phyloP scores from a whole-genome alignment of 2,329 filamentous ascomycete species.

The Aureobasidium leucospermi region DNA sequence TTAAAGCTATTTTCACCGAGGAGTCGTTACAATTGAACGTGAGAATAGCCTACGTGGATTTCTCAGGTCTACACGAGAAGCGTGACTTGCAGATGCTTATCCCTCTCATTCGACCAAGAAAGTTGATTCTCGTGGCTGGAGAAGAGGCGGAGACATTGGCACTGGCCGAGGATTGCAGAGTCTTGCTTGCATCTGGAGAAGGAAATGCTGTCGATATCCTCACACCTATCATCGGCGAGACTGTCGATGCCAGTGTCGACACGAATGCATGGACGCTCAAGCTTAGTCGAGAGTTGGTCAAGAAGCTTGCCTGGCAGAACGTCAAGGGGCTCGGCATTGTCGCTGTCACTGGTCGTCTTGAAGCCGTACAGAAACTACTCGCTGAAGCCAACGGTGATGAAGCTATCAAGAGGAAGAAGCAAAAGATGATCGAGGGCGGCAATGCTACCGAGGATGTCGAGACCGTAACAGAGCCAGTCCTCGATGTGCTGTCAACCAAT shows the following conservation, averaged over 20 bases:
- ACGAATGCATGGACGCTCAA: constrained; percentile 97
- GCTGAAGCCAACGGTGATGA: constrained; percentile 34
- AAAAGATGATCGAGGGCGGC: constrained; percentile 44
- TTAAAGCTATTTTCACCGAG: constrained; percentile 62
- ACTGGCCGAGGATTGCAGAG: constrained; percentile 73
- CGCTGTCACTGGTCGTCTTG: constrained; percentile 72
- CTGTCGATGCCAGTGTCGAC: constrained; percentile 86
- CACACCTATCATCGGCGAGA: constrained; percentile 65
- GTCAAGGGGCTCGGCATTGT: constrained; percentile 85
- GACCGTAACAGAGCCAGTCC: constrained; percentile 37
- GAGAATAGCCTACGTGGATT: constrained; percentile 82
- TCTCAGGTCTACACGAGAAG: constrained; percentile 85
- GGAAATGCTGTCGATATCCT: constrained; percentile 56
- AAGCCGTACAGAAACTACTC: constrained; percentile 36
- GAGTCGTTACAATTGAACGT: constrained; percentile 62
- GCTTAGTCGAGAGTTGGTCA: constrained; percentile 75
- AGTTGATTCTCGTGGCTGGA: constrained; percentile 86
- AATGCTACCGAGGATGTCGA: constrained; percentile 39
- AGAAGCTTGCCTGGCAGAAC: constrained; percentile 88
- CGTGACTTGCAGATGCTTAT: constrained; percentile 91
- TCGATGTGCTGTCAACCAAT: constrained; percentile 52
- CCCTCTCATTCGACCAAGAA: constrained; percentile 85
- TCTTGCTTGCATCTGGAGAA: constrained; percentile 48
- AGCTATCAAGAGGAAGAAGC: constrained; percentile 39
- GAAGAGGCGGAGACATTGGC: constrained; percentile 68